Conservation (phyloP, 2,329 filamentous ascomycete species). For the Diaporthe australafricana region DNA sequence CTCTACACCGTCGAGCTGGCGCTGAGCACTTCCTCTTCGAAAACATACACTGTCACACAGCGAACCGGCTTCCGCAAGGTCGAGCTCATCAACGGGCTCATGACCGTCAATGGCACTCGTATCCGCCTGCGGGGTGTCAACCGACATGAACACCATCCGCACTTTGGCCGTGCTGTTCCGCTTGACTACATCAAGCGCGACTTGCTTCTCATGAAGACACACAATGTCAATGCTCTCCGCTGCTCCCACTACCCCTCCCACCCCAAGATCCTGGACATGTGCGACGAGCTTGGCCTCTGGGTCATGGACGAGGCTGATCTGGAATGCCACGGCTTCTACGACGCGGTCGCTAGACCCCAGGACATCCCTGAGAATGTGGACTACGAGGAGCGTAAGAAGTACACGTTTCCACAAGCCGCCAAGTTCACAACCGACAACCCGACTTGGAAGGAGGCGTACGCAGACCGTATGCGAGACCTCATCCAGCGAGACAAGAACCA, state of each 20-base stretch:
- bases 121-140: slow-evolving; percentile 75
- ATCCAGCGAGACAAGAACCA: slow-evolving; percentile 79
- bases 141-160: slow-evolving; percentile 77
- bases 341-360: slow-evolving; percentile 60
- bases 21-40: slow-evolving; percentile 42
- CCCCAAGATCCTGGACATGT: slow-evolving; percentile 67
- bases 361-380: slow-evolving; percentile 67
- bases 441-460: slow-evolving; percentile 71
- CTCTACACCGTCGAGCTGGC: slow-evolving; percentile 67
- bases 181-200: slow-evolving; percentile 71
- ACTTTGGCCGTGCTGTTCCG: slow-evolving; percentile 71
- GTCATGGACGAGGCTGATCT: slow-evolving; percentile 64
- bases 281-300: slow-evolving; percentile 75
- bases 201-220: slow-evolving; percentile 74
- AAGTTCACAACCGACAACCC: slow-evolving; percentile 72
- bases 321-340: slow-evolving; percentile 66
- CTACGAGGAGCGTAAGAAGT: slow-evolving; percentile 69
- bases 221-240: slow-evolving; percentile 79
- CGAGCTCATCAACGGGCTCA: slow-evolving; percentile 69
- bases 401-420: slow-evolving; percentile 65
- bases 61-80: slow-evolving; percentile 73
- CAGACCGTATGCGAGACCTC: slow-evolving; percentile 74
- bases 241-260: slow-evolving; percentile 78
- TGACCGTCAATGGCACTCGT: slow-evolving; percentile 71
- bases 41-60: slow-evolving; percentile 58